Conservation (phyloP, 331 rosid genomes). For the Pyrus hybrid region DNA sequence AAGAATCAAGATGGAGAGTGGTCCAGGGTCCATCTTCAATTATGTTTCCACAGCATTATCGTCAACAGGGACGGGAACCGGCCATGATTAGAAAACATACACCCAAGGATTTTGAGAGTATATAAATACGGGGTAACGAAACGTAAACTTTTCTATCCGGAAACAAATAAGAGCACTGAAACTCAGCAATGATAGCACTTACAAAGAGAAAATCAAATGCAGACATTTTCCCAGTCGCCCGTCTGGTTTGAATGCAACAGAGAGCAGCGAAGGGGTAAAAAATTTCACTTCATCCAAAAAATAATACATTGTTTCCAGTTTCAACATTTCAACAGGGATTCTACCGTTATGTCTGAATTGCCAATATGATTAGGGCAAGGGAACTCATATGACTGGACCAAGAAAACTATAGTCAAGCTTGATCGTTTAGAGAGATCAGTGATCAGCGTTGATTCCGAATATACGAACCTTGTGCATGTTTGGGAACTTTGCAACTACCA, state of each 20-base stretch:
- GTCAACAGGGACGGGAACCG: neutral
- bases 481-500: constrained; percentile 43
- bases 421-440: constrained; percentile 7
- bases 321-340: constrained; percentile 19
- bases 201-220: too few relatives aligned
- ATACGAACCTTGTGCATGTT: constrained; percentile 44
- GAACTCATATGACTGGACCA: too few relatives aligned
- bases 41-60: neutral
- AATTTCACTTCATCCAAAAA: neutral
- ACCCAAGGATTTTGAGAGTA: neutral
- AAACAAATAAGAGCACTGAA: neutral
- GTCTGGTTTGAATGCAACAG: neutral
- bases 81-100: neutral
- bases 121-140: neutral
- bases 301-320: constrained; percentile 17
- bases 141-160: neutral
- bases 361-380: constrained; percentile 7
- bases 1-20: neutral
- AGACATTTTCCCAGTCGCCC: neutral
- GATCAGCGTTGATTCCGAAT: constrained; percentile 38
- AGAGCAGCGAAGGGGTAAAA: neutral
- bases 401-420: constrained; percentile 4
- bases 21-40: neutral
- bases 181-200: constrained; percentile 5
- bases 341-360: constrained; percentile 2